phyloP scores from a whole-genome alignment of 192 early-diverging fungal genomes.

The Cladochytrium replicatum region DNA sequence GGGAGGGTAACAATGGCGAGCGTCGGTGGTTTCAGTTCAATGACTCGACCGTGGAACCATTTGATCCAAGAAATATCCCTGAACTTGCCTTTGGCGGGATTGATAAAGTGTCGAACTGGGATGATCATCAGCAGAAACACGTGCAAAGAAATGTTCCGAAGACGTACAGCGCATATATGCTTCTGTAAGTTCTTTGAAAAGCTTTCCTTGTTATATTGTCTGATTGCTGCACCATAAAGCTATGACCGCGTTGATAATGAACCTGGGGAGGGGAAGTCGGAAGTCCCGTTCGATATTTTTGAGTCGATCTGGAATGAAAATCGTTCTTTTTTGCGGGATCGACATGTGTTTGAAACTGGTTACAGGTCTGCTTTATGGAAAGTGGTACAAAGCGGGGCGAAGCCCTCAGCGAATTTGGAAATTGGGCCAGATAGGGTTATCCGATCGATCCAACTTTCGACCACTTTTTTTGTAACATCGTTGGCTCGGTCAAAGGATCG shows the following conservation, averaged over 20 bases:
- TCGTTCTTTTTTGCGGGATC: not conserved
- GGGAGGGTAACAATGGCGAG: slow-evolving; percentile 3
- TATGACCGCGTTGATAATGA: not conserved
- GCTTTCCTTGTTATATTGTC: not conserved
- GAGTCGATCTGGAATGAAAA: not conserved
- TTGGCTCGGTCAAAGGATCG: not conserved
- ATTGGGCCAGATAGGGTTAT: too few species aligned
- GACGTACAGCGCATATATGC: slow-evolving; percentile 46
- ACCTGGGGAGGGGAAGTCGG: not conserved
- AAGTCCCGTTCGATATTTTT: not conserved
- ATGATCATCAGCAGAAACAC: slow-evolving; percentile 24
- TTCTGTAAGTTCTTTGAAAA: slow-evolving; percentile 23
- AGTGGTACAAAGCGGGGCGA: too few species aligned
- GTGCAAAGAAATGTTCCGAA: slow-evolving; percentile 22
- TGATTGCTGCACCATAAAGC: not conserved
- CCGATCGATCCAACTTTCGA: not conserved
- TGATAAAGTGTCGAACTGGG: slow-evolving; percentile 28
- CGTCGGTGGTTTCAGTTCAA: slow-evolving; percentile 41
- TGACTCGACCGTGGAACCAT: slow-evolving; percentile 38
- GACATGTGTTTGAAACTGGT: not conserved
- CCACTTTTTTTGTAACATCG: not conserved
- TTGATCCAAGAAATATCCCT: slow-evolving; percentile 37
- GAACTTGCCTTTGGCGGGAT: slow-evolving; percentile 33
- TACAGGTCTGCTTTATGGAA: not conserved
- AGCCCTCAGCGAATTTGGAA: too few species aligned